These are phyloP conservation scores for Penicillium sp. DNA, from an alignment of 2,329 filamentous ascomycete genomes.

Conservation along the genomic window DNA sequence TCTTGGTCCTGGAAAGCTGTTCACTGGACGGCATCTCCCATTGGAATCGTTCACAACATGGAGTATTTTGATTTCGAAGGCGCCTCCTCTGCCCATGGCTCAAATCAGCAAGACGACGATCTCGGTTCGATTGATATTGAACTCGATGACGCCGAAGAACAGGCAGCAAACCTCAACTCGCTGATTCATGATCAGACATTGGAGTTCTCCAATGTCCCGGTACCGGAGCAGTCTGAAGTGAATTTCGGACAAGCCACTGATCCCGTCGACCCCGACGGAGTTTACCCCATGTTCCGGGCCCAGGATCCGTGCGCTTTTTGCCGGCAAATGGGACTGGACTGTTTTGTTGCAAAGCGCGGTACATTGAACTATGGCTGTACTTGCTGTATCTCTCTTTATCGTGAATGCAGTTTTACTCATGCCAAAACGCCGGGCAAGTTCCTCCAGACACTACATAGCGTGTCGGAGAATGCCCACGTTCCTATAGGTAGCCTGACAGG, in stretches of 20 bases:
- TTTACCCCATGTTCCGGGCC: conserved; percentile 46
- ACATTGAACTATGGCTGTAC: conserved; percentile 47
- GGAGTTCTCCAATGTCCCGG: conserved; percentile 36
- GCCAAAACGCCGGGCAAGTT: conserved; percentile 42
- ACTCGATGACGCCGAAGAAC: conserved; percentile 40
- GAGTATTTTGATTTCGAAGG: conserved; percentile 51
- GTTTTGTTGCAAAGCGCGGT: conserved; percentile 46
- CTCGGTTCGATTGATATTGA: conserved; percentile 40
- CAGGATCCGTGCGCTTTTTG: conserved; percentile 49
- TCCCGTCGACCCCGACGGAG: conserved; percentile 26
- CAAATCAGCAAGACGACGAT: conserved; percentile 39
- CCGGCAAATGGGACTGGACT: conserved; percentile 47
- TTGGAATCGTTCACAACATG: conserved; percentile 29
- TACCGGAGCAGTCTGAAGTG: conserved; percentile 21
- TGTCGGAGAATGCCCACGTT: conserved; percentile 43
- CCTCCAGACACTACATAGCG: conserved; percentile 45
- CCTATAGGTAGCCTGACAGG: conserved; percentile 40
- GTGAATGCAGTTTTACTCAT: conserved; percentile 49
- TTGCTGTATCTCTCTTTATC: conserved; percentile 48
- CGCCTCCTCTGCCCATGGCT: conserved; percentile 38
- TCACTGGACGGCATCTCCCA: not conserved
- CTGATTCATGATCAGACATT: conserved; percentile 44
- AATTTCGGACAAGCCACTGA: conserved; percentile 20
- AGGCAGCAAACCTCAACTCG: conserved; percentile 38
- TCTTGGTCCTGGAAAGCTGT: not conserved